Evolutionary conservation across 83 land plant species (phyloP).

Genomic region (Larix sibirica): DNA sequence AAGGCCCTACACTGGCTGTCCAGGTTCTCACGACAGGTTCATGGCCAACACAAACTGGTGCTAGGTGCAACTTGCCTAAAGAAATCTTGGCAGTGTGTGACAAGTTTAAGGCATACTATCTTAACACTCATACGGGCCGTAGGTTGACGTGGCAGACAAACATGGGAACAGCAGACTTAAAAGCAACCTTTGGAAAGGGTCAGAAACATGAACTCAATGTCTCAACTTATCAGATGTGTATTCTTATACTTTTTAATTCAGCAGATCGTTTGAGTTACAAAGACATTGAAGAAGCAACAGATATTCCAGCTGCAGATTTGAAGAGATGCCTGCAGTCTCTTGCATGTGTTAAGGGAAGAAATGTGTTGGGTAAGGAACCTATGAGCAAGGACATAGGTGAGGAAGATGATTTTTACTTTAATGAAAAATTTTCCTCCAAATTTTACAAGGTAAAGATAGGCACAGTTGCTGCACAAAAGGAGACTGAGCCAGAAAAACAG

Average conservation of each 20-base stretch:
- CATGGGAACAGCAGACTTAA: constrained; percentile 97
- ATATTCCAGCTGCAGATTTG: constrained; percentile 82
- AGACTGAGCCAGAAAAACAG: constrained; percentile 95
- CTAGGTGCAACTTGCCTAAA: constrained; percentile 84
- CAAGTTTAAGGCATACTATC: constrained; percentile 78
- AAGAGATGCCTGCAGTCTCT: constrained; percentile 91
- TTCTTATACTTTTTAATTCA: constrained; percentile 86
- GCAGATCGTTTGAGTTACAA: constrained; percentile 69
- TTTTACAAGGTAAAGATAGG: constrained; percentile 94
- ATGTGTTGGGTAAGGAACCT: constrained; percentile 91
- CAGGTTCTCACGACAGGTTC: constrained; percentile 98
- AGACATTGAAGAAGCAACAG: constrained; percentile 93
- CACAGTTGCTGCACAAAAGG: constrained; percentile 95
- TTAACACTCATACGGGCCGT: constrained; percentile 94
- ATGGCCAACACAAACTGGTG: constrained; percentile 95
- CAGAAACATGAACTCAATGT: constrained; percentile 96
- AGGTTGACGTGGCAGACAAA: constrained; percentile 96
- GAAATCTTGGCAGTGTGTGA: constrained; percentile 87
- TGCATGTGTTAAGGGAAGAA: constrained; percentile 96
- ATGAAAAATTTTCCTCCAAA: constrained; percentile 87
- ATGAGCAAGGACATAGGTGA: constrained; percentile 95
- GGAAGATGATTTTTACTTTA: constrained; percentile 80
- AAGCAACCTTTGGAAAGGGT: constrained; percentile 89
- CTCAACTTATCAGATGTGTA: constrained; percentile 94
- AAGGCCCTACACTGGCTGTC: constrained; percentile 79